phyloP scores from a whole-genome alignment of 176 grass and related monocot species.

The Tillandsia fasciculata region DNA sequence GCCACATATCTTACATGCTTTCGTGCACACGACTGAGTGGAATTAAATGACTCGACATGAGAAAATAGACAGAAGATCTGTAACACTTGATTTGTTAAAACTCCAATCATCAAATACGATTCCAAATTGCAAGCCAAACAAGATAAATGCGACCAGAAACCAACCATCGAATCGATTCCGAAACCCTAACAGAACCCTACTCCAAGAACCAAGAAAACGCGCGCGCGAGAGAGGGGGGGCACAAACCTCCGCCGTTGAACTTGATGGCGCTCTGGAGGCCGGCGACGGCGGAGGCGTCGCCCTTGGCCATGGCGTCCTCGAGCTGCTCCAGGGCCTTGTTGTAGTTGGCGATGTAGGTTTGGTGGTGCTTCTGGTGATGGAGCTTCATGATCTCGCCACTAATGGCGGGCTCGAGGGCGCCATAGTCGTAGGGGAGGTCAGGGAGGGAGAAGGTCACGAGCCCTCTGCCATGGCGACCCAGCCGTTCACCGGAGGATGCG shows the following conservation, averaged over 20 bases:
- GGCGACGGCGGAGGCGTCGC: slow-evolving; percentile 46
- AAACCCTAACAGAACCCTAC: neutral
- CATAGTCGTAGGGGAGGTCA: slow-evolving; percentile 87
- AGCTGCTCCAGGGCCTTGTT: slow-evolving; percentile 98
- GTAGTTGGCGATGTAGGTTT: slow-evolving; percentile 95
- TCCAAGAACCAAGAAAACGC: neutral
- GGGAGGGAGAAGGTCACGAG: slow-evolving; percentile 50
- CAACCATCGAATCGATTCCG: no score
- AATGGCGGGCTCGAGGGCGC: slow-evolving; percentile 79
- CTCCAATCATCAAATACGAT: neutral
- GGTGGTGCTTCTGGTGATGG: slow-evolving; percentile 98
- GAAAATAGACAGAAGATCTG: neutral
- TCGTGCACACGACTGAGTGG: neutral
- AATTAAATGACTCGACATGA: neutral
- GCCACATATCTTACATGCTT: neutral
- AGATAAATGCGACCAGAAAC: neutral
- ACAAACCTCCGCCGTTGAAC: slow-evolving; percentile 91
- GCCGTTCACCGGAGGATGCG: slow-evolving; percentile 1
- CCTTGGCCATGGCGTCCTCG: slow-evolving; percentile 59
- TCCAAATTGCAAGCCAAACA: neutral
- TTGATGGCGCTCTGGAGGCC: slow-evolving; percentile 90
- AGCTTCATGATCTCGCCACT: slow-evolving; percentile 88
- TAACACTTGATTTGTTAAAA: neutral
- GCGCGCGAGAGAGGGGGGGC: neutral
- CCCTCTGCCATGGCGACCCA: slow-evolving; percentile 11